phyloP scores from a whole-genome alignment of 257 asterid species.

The Prunella vulgaris region DNA sequence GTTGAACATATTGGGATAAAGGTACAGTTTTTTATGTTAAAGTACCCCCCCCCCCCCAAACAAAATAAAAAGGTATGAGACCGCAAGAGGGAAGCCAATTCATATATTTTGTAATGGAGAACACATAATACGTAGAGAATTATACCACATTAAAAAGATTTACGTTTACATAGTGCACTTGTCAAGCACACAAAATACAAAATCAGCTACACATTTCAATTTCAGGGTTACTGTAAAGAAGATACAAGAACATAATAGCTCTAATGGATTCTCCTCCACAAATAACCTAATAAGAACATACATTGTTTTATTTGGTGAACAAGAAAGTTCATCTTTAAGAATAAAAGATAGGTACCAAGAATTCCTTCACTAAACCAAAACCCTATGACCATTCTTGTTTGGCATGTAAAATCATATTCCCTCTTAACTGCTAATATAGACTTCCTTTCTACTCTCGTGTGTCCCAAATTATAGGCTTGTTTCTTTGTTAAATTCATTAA shows the following conservation, averaged over 20 bases:
- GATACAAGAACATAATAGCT: not conserved
- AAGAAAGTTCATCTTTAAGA: slow-evolving; percentile 5
- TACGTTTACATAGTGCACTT: not conserved
- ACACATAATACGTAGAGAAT: not conserved
- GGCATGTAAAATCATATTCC: not conserved
- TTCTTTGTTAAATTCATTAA: too few species aligned
- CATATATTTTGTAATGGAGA: not conserved
- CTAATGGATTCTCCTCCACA: not conserved
- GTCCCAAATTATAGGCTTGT: too few species aligned
- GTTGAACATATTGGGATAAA: not conserved
- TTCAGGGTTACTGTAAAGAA: not conserved
- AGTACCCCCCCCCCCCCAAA: not conserved
- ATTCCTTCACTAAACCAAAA: not conserved
- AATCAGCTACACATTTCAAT: not conserved
- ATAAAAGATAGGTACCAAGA: not conserved
- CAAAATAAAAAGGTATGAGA: not conserved
- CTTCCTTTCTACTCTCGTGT: too few species aligned
- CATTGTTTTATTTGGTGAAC: not conserved
- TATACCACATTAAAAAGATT: not conserved
- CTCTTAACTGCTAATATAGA: too few species aligned
- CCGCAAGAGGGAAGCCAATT: slow-evolving; percentile 5
- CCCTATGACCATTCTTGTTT: not conserved
- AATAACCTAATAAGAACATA: not conserved
- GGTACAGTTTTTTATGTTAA: not conserved
- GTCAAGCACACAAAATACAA: not conserved